Base-by-base conservation (phyloP, 306 rosid species). In the Astragalus membranaceus region DNA sequence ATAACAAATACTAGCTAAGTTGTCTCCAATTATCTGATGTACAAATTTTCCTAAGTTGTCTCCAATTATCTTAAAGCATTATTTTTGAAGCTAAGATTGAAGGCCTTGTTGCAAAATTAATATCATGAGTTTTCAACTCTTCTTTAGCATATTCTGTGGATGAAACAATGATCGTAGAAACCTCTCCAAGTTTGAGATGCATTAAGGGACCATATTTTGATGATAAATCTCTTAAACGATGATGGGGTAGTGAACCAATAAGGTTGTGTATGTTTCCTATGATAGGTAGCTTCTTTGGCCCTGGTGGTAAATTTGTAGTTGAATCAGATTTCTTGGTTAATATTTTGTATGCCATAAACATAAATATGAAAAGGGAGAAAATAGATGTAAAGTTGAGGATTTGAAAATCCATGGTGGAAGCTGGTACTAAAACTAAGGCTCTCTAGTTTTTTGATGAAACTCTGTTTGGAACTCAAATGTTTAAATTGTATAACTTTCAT, bases 211-310 rank as follows among this genome's bases (percentile, higher is more conserved):
- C n/a, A n/a, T n/a, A n/a, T n/a, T n/a, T n/a, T n/a, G n/a, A n/a
- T n/a, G n/a, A n/a, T n/a, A n/a, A n/a, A n/a, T n/a, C n/a, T 73
- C 70, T 70, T 74, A 32, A 32, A 3, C 6, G 36, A 3, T n/a
- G 79, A 67, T 85, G 73, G 68, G 83, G 81, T 5, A 64, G 68
- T 16, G 76, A 51, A 3, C 67, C 72, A n/a, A 44, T 6, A 23
- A 70, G 73, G 51, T 77, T 64, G 73, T 35, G 72, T 4, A 77
- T 63, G 66, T 70, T 77, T 14, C 81, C 77, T 42, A 85, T 66
- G 6, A 81, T 7, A 4, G 89, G 86, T 20, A 82, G 71, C 63
- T 48, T 81, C 62, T 49, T 42, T 42, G 86, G 84, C 11, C 85
- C 86, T 11, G 89, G 85, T 67, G 86, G 81, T 33, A 82, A 32